A percentile compares a stretch with the other conserved stretches of the same genome.
Conservation (phyloP, 1,139 yeast species). For the Wickerhamomyces sp. region DNA sequence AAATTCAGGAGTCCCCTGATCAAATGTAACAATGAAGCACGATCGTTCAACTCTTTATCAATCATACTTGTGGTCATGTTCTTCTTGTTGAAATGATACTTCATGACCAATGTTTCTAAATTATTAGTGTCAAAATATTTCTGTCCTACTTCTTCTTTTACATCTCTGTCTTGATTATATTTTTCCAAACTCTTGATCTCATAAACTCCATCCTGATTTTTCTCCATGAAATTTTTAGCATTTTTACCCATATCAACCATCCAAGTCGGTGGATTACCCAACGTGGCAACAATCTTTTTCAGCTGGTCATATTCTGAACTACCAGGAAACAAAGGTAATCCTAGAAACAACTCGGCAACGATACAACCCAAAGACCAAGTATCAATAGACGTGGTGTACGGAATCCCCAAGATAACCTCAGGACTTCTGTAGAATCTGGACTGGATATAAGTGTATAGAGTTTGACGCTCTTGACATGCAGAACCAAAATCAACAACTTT, state of each 20-base stretch:
- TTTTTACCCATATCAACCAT: conserved; percentile 96
- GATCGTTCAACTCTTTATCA: conserved; percentile 67
- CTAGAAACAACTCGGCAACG: conserved; percentile 86
- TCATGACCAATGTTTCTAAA: conserved; percentile 68
- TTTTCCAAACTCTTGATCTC: conserved; percentile 51
- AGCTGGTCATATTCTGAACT: conserved; percentile 90
- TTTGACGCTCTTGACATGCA: conserved; percentile 89
- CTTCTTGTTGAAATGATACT: conserved; percentile 69
- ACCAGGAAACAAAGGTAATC: conserved; percentile 94
- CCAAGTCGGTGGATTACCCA: conserved; percentile 90
- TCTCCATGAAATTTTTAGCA: conserved; percentile 63
- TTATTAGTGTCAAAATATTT: conserved; percentile 75
- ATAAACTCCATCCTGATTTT: conserved; percentile 35
- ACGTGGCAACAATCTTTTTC: conserved; percentile 72
- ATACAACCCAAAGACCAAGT: conserved; percentile 99
- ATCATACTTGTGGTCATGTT: conserved; percentile 62
- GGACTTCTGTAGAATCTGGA: conserved; percentile 95
- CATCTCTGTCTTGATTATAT: conserved; percentile 49
- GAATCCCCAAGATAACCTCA: conserved; percentile 87
- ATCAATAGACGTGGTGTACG: conserved; percentile 88
- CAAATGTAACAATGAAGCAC: conserved; percentile 72
- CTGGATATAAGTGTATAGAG: conserved; percentile 90
- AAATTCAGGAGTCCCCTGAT: conserved; percentile 70
- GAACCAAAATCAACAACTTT: conserved; percentile 96
- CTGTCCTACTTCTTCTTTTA: conserved; percentile 74